Base-by-base conservation (phyloP, 2,329 filamentous ascomycete genomes). In the Clarireedia monteithiana region DNA sequence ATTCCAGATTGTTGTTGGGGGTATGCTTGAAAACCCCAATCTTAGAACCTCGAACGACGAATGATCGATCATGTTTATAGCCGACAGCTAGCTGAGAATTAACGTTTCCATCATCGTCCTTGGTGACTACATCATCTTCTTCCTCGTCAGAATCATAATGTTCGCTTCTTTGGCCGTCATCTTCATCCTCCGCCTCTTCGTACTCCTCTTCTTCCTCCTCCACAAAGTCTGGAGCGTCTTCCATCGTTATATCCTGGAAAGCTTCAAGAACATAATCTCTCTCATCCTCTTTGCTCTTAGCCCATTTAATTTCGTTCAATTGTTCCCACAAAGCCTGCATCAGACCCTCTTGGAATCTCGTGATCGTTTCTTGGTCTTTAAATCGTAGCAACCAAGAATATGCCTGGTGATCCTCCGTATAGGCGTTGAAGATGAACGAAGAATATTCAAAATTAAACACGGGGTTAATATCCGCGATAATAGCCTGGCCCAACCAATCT, bases 351-450 rank as follows among this genome's bases (percentile, higher is more conserved):
- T 99, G 94, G 70, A 99, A 96, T 27, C 81, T 80, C 69, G 96
- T 91, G 52, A 95, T 78, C 0, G 85, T 85, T 20, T 83, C 75
- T 64, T 91, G 87, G 63, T 96, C 88, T 66, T 87, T 89, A 75
- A 99, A 99, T 14, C 91, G 85, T 38, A 99, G 76, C 14, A 99
- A 80, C 92, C 94, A 99, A 1, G 94, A 99, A 70, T 91, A 95
- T 4, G 94, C 92, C 1, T 88, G 88, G 2, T 91, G 90, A 71
- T 96, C 89, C 38, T 85, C 80, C 14, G 87, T 82, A 70, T 96
- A 97, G 69, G 96, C 91, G 67, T 99, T 99, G 80, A 99, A 99
- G 67, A 99, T 96, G 70, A 97, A 97, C 0, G 92, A 97, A n/a
- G 96, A 78, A 66, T 92, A 97, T 71, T 99, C 94, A 63, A 96